Evolutionary conservation across 805 yeast genomes (phyloP), one percentile per base, ranked within the genome.

Genomic region (Nakazawaea ishiwadae): DNA sequence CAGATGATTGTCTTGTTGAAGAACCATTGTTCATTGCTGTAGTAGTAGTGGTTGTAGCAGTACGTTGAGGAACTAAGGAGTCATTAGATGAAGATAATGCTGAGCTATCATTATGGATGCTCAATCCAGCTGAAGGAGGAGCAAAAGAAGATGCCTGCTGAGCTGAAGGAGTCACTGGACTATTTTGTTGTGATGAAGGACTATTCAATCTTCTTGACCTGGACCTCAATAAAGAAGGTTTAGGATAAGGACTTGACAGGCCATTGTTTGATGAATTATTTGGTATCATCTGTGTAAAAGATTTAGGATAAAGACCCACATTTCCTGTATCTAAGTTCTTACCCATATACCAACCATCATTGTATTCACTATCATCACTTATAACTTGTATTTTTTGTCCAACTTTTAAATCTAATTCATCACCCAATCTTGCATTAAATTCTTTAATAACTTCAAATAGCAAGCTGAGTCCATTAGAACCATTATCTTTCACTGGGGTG

Each of bases 261-360:
- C 15, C 35, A 27, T 29, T 15, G 7, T 23, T 24, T 10, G 12
- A 10, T 10, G 31, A 5, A 17, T 11, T 17, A 6, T 26, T 40
- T 35, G 61, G 64, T 4, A 65, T 60, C 8, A 74, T 56, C 50
- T 81, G 81, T 1, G 97, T 90, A 60, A 91, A 91, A 3, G 88
- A 79, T 50, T 84, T 85, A 11, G 99, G 99, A 55, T 89, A 93
- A 31, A 91, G 66, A 0, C 99, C 99, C 10, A 87, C 91, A 40
- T 76, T 73, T 40, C 77, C 75, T 0, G 91, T 80, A 37, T 75
- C 55, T 37, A 87, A 56, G 51, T 90, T 90, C 45, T 78, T 80
- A 3, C 96, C 96, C 73, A 86, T 84, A 56, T 83, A 93, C 99
- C 99, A 93, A 14, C 98, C 97, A 61, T 93, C 98, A 52, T 86